A percentile compares a stretch with the other conserved stretches of the same genome.
These are phyloP conservation scores for Populus tremula DNA, from an alignment of 345 rosid genomes.

Conservation along the genomic window DNA sequence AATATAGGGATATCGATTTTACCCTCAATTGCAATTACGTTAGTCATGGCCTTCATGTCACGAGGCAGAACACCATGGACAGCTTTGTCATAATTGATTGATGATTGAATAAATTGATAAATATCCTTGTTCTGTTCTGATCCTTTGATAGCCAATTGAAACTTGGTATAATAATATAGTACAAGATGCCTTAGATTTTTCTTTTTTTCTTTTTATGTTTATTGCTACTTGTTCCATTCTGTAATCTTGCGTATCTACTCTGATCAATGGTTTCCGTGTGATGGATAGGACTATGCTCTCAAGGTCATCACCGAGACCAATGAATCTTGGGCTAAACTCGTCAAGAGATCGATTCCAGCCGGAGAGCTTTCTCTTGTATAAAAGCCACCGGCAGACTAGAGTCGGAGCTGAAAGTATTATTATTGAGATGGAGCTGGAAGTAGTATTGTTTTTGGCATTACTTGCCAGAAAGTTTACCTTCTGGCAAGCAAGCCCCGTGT, in stretches of 20 bases:
- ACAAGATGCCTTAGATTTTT: neutral
- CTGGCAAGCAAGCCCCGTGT: slow-evolving; percentile 1
- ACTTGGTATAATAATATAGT: neutral
- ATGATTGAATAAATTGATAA: neutral
- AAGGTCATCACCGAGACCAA: slow-evolving; percentile 75
- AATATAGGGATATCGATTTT: neutral
- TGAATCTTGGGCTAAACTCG: slow-evolving; percentile 84
- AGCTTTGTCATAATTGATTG: neutral
- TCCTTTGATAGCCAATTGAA: neutral
- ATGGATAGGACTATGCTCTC: slow-evolving; percentile 69
- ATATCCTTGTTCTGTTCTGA: neutral
- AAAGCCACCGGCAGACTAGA: neutral
- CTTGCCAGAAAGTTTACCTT: slow-evolving; percentile 6
- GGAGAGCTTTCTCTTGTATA: slow-evolving; percentile 61
- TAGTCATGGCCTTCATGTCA: neutral
- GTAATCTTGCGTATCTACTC: neutral
- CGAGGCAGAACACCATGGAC: neutral
- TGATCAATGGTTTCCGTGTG: neutral
- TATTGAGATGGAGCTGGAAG: neutral
- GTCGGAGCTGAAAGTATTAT: slow-evolving; percentile 5
- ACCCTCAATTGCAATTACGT: neutral
- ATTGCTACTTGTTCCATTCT: neutral
- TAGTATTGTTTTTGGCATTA: slow-evolving; percentile 4
- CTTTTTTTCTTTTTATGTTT: neutral
- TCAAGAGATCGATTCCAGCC: slow-evolving; percentile 61